Percentiles rank a stretch among this genome's conserved stretches.
These are phyloP conservation scores for Capsicum pubescens DNA, from an alignment of 257 asterid genomes.

Conservation along the genomic window DNA sequence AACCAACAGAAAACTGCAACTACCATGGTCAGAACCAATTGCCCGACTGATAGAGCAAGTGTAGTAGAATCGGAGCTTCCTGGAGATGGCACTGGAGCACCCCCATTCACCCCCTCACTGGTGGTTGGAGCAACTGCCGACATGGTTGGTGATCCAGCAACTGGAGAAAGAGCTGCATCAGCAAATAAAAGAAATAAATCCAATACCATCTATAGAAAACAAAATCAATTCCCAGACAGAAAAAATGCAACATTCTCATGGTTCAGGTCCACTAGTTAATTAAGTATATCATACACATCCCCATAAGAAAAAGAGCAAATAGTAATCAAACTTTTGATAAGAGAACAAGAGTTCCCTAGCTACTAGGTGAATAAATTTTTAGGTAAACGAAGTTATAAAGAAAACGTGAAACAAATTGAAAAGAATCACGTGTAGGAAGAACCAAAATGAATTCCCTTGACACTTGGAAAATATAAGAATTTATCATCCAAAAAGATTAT, in stretches of 20 bases:
- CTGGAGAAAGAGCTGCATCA: slow-evolving; percentile 59
- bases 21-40: slow-evolving; percentile 26
- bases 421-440: neutral
- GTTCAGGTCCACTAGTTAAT: neutral
- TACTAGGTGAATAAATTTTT: neutral
- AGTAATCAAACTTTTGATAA: neutral
- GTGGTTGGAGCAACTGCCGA: slow-evolving; percentile 46
- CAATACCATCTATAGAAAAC: neutral
- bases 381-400: neutral
- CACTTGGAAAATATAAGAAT: too few relatives aligned
- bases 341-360: neutral
- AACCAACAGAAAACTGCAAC: slow-evolving; percentile 31
- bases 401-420: too few relatives aligned
- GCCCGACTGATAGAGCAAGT: slow-evolving; percentile 36
- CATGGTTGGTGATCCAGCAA: slow-evolving; percentile 50
- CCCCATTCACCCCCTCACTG: slow-evolving; percentile 37
- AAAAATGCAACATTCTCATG: neutral
- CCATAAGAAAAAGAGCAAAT: neutral
- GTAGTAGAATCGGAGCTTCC: slow-evolving; percentile 50
- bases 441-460: neutral
- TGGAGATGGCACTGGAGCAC: slow-evolving; percentile 52
- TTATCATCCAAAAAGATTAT: neutral
- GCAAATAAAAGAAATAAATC: neutral
- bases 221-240: neutral
- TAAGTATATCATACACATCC: neutral